Percentiles rank a stretch among this genome's conserved stretches.
Conservation (phyloP, 805 yeast species). For the Brettanomyces custersianus region DNA sequence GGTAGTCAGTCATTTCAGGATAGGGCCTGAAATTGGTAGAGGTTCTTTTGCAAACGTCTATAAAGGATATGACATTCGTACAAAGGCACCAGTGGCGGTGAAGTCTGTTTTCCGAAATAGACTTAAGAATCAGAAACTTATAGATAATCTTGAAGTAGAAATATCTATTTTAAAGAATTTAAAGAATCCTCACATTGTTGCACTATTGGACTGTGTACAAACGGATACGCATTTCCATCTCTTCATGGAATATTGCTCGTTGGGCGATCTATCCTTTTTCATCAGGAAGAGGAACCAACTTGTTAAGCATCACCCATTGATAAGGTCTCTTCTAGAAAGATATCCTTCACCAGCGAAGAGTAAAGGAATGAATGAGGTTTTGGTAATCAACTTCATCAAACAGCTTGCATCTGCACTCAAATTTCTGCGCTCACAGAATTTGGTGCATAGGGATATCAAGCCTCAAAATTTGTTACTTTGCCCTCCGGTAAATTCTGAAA, state of each 20-base stretch:
- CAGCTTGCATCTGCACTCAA: slow-evolving; percentile 79
- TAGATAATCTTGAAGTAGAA: slow-evolving; percentile 89
- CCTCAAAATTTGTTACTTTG: slow-evolving; percentile 83
- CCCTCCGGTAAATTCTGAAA: slow-evolving; percentile 66
- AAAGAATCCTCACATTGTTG: slow-evolving; percentile 90
- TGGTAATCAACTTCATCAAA: slow-evolving; percentile 77
- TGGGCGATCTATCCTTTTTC: slow-evolving; percentile 88
- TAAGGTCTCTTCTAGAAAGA: slow-evolving; percentile 63
- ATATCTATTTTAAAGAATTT: slow-evolving; percentile 80
- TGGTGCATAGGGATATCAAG: slow-evolving; percentile 92
- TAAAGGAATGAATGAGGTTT: slow-evolving; percentile 69
- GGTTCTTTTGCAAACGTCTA: slow-evolving; percentile 96
- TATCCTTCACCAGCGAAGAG: slow-evolving; percentile 75
- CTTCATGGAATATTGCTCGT: slow-evolving; percentile 92
- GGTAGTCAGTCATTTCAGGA: slow-evolving; percentile 41
- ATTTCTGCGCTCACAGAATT: slow-evolving; percentile 72
- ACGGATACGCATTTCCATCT: slow-evolving; percentile 72
- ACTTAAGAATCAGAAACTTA: slow-evolving; percentile 73
- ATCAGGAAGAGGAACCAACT: slow-evolving; percentile 70
- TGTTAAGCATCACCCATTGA: slow-evolving; percentile 65
- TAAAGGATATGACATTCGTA: slow-evolving; percentile 57
- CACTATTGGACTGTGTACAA: slow-evolving; percentile 72
- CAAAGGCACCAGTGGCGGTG: slow-evolving; percentile 67
- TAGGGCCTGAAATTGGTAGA: slow-evolving; percentile 85
- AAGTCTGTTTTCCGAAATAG: slow-evolving; percentile 80